Conservation (phyloP, 768 basidiomycete species). For the Hygrophorus russula region DNA sequence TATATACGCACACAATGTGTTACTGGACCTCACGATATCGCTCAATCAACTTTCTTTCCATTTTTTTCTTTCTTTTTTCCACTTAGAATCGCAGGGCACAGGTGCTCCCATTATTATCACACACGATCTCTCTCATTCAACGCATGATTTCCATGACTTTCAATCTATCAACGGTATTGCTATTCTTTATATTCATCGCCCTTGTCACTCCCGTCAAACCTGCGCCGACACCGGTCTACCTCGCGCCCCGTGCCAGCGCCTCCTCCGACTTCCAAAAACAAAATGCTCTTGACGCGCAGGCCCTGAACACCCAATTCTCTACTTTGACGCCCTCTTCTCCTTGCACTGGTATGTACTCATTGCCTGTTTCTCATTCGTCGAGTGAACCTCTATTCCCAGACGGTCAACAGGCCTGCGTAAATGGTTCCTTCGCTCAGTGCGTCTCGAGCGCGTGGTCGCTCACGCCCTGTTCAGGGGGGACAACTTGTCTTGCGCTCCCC, state of each 20-base stretch:
- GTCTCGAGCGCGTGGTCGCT: conserved; percentile 26
- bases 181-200: neutral
- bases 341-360: conserved; percentile 30
- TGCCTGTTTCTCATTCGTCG: neutral
- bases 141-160: neutral
- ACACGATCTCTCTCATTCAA: too few relatives aligned
- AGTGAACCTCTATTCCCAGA: conserved; percentile 16
- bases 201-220: neutral
- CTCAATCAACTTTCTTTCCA: too few relatives aligned
- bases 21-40: too few relatives aligned
- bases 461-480: conserved; percentile 21
- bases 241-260: neutral
- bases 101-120: too few relatives aligned
- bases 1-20: too few relatives aligned
- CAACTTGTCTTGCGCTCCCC: conserved; percentile 38
- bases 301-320: conserved; percentile 37
- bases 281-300: conserved; percentile 40
- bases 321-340: conserved; percentile 29
- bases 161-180: neutral
- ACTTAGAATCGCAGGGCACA: too few relatives aligned
- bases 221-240: neutral
- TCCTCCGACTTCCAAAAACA: conserved; percentile 19
- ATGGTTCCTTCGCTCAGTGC: conserved; percentile 32
- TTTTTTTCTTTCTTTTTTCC: too few relatives aligned
- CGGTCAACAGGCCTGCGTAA: conserved; percentile 29